Evolutionary conservation across 2,329 filamentous ascomycete genomes (phyloP).

Genomic region (Phymatotrichopsis omnivora): DNA sequence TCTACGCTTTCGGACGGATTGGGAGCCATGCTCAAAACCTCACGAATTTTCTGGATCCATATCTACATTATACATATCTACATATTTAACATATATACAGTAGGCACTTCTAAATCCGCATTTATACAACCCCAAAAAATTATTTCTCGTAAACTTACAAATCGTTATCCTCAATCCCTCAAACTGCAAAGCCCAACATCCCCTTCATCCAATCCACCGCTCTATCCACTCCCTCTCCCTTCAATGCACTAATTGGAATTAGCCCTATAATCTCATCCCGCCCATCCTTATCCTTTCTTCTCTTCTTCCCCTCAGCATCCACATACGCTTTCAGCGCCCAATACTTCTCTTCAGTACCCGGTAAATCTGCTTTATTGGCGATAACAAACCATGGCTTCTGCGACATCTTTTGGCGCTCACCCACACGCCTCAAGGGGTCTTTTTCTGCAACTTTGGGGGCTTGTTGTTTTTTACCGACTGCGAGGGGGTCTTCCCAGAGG

Average conservation of each 20-base stretch:
- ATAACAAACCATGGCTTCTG: conserved; percentile 95
- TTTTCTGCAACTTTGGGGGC: conserved; percentile 23
- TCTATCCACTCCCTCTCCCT: conserved; percentile 68
- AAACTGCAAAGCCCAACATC: conserved; percentile 28
- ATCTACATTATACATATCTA: no score
- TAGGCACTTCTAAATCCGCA: no score
- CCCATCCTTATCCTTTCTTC: conserved; percentile 49
- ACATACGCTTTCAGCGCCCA: conserved; percentile 59
- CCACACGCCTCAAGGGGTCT: conserved; percentile 43
- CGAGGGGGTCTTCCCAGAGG: conserved; percentile 7
- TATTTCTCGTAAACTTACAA: no score
- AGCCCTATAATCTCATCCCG: conserved; percentile 50
- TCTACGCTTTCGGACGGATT: no score
- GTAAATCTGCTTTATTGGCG: conserved; percentile 82
- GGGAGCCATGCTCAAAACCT: no score
- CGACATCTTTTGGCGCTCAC: conserved; percentile 60
- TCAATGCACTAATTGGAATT: conserved; percentile 83
- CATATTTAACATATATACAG: no score
- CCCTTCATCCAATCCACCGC: conserved; percentile 54
- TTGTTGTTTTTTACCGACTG: conserved; percentile 1
- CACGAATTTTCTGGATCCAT: no score
- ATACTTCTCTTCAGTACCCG: conserved; percentile 70
- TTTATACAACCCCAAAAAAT: no score
- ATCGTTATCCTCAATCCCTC: no score
- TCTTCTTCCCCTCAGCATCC: conserved; percentile 50